Evolutionary conservation across 805 yeast species (phyloP), one percentile per base, ranked within the genome.

Genomic region (Huiozyma naganishii): DNA sequence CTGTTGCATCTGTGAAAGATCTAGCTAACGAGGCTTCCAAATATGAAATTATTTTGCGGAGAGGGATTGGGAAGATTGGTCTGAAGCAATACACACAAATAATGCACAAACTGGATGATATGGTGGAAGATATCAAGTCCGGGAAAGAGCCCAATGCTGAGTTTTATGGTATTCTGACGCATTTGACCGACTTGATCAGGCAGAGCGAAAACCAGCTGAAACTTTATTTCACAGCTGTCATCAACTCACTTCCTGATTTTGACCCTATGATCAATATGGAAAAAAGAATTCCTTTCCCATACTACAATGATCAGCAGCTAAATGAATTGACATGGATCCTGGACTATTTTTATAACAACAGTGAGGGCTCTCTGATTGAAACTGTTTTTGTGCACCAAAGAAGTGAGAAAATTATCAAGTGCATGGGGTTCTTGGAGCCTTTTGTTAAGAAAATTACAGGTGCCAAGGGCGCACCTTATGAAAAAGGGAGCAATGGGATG

Each of bases 91-190:
- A 69, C 47, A 62, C 67, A 37, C 64, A 66, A 32, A 64, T 69
- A 0, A 67, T 71, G 34, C 67, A 67, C 47, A 64, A 69, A 52
- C 66, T 79, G 43, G 70, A 70, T 51, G 66, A 61, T 44, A 60
- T 80, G 48, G 53, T 77, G 43, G 66, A 65, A 38, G 71, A 70
- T 48, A 63, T 76, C 35, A 60, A 60, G 52, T 57, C 63, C 44
- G 39, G 44, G 10, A 49, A 53, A 29, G 54, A 53, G 42, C 45
- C 50, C 17, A 54, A 54, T 42, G 52, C 59, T 2, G 76, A 74
- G 44, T 86, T 83, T 54, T 75, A 73, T 44, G 92, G 94, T 27
- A 74, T 87, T 5, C 65, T 77, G 37, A 74, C 76, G 30, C 79
- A 78, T 54, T 67, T 84, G 34, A 74, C 73, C 28, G 71, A 69